Evolutionary conservation across 345 rosid genomes (phyloP).

Genomic region (Pelargonium nanum): DNA sequence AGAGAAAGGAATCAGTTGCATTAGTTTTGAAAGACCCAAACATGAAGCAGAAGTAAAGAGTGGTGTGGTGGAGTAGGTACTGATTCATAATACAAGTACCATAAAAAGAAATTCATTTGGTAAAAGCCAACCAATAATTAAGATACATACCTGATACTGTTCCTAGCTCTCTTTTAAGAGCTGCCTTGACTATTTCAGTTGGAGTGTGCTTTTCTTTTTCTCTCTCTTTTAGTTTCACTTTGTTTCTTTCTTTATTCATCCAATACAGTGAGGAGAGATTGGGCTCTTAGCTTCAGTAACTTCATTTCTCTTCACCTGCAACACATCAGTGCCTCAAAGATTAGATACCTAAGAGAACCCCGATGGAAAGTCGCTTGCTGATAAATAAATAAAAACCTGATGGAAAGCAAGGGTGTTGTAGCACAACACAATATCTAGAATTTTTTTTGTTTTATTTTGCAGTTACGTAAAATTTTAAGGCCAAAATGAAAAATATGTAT

Average conservation of each 20-base stretch:
- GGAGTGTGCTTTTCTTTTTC: neutral
- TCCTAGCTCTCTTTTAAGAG: neutral
- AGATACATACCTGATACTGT: neutral
- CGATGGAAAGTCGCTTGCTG: neutral
- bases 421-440: neutral
- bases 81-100: slow-evolving; percentile 7
- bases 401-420: neutral
- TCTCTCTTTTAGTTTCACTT: neutral
- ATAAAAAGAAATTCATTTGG: neutral
- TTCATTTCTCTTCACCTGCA: neutral
- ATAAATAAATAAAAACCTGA: too few species aligned
- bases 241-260: neutral
- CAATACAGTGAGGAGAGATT: too few species aligned
- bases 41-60: neutral
- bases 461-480: too few species aligned
- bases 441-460: too few species aligned
- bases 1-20: slow-evolving; percentile 5
- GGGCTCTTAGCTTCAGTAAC: neutral
- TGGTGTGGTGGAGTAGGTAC: neutral
- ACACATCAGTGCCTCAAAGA: neutral
- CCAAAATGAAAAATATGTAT: too few species aligned
- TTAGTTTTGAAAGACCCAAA: neutral
- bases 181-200: slow-evolving; percentile 1
- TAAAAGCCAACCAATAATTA: neutral
- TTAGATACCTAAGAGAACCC: neutral